These are phyloP conservation scores for Zymoseptoria passerinii DNA, from an alignment of 2,329 filamentous ascomycete species.

Conservation along the genomic window DNA sequence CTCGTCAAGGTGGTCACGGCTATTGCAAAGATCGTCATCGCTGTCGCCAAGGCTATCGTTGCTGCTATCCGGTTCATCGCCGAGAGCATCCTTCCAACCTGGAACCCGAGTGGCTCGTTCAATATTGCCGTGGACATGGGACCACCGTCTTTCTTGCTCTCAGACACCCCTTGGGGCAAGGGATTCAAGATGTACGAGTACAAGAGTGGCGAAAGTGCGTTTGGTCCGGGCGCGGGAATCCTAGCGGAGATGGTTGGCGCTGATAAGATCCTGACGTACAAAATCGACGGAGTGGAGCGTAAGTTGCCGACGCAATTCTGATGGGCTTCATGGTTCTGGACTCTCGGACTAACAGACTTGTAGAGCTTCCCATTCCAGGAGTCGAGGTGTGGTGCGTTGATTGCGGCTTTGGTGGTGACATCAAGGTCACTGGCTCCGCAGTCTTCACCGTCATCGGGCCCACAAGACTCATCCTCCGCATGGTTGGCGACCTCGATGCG, in stretches of 20 bases:
- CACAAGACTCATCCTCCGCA: neutral
- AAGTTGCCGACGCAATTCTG: too few relatives aligned
- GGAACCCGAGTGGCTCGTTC: neutral
- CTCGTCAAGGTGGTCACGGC: neutral
- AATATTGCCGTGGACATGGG: neutral
- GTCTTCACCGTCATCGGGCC: neutral
- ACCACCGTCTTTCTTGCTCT: neutral
- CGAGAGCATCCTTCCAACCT: neutral
- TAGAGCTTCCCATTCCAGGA: neutral
- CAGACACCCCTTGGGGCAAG: neutral
- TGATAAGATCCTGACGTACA: neutral
- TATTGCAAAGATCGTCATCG: neutral
- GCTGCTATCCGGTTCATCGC: neutral
- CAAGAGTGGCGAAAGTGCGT: neutral
- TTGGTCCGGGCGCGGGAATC: neutral
- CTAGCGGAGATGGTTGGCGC: neutral
- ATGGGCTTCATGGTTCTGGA: too few relatives aligned
- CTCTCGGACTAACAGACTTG: too few relatives aligned
- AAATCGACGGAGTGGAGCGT: neutral
- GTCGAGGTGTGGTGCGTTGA: neutral
- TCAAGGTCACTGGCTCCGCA: neutral
- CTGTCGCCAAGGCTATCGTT: neutral
- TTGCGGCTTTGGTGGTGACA: neutral
- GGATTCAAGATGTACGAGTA: neutral
- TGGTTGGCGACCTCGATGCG: neutral